Conservation (phyloP, 2,329 filamentous ascomycete genomes). For the Aspergillus sojae region DNA sequence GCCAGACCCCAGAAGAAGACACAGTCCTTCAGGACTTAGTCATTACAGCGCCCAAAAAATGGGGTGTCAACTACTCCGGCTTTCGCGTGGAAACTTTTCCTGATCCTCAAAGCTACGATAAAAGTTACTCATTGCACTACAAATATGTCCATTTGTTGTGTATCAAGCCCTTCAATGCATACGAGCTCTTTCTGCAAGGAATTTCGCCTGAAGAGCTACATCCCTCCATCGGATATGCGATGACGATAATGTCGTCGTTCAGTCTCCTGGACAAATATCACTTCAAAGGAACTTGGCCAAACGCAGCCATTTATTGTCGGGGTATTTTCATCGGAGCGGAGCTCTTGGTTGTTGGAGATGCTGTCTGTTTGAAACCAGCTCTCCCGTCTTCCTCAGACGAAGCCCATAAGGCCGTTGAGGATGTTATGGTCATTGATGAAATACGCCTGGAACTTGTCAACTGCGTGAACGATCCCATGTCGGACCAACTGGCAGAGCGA, state of each 20-base stretch:
- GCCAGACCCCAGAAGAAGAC: slow-evolving; percentile 52
- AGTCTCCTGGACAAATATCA: slow-evolving; percentile 56
- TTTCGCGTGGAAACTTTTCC: slow-evolving; percentile 62
- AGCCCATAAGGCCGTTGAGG: slow-evolving; percentile 40
- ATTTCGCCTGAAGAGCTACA: slow-evolving; percentile 50
- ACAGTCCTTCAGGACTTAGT: slow-evolving; percentile 51
- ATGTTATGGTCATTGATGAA: slow-evolving; percentile 57
- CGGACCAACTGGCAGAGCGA: slow-evolving; percentile 49
- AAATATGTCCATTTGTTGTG: slow-evolving; percentile 58
- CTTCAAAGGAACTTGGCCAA: slow-evolving; percentile 58
- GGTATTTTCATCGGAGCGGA: slow-evolving; percentile 62
- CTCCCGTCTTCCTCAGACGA: slow-evolving; percentile 15
- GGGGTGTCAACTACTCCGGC: slow-evolving; percentile 53
- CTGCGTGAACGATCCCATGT: slow-evolving; percentile 52
- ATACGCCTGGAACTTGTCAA: slow-evolving; percentile 55
- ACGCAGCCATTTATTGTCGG: slow-evolving; percentile 55
- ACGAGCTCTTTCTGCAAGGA: slow-evolving; percentile 51
- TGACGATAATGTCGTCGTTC: slow-evolving; percentile 56
- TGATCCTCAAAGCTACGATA: slow-evolving; percentile 53
- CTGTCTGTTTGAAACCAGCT: slow-evolving; percentile 53
- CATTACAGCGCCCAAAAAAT: slow-evolving; percentile 41
- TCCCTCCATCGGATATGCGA: slow-evolving; percentile 56
- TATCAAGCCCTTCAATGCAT: slow-evolving; percentile 59
- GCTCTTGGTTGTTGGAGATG: slow-evolving; percentile 57
- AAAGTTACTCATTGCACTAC: slow-evolving; percentile 56